Percentiles rank a stretch among this genome's conserved stretches.
Evolutionary conservation across 495 filamentous ascomycete genomes (phyloP).

Genomic region (Penicillium goetzii): DNA sequence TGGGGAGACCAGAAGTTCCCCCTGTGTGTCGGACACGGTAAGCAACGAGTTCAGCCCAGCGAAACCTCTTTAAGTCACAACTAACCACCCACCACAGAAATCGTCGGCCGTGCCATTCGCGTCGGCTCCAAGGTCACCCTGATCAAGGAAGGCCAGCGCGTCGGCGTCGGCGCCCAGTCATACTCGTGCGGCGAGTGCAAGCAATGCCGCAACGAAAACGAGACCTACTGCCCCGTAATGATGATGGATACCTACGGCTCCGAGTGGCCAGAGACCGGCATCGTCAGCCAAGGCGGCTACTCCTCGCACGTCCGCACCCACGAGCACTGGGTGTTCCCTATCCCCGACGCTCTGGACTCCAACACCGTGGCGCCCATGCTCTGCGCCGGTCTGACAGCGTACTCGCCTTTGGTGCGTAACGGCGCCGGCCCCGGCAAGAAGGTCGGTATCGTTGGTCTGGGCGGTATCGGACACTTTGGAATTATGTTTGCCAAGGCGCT

Average conservation of each 20-base stretch:
- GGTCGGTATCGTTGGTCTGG: slow-evolving; percentile 77
- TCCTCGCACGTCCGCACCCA: slow-evolving; percentile 73
- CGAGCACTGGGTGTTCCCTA: slow-evolving; percentile 75
- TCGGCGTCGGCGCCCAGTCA: slow-evolving; percentile 79
- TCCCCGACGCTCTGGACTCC: slow-evolving; percentile 72
- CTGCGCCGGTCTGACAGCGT: slow-evolving; percentile 84
- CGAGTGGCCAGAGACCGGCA: slow-evolving; percentile 64
- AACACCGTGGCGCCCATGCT: slow-evolving; percentile 81
- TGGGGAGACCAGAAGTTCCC: slow-evolving; percentile 74
- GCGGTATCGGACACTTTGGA: slow-evolving; percentile 77
- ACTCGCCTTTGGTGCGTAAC: slow-evolving; percentile 74
- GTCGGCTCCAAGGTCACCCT: slow-evolving; percentile 69
- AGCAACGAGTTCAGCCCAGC: not conserved
- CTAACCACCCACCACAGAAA: slow-evolving; percentile 45
- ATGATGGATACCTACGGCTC: slow-evolving; percentile 66
- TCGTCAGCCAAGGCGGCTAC: slow-evolving; percentile 67
- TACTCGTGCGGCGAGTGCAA: slow-evolving; percentile 71
- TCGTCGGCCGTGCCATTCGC: slow-evolving; percentile 71
- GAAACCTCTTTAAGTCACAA: too few relatives aligned
- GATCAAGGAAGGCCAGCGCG: slow-evolving; percentile 74
- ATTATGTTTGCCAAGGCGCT: slow-evolving; percentile 72
- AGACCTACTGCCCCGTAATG: slow-evolving; percentile 75
- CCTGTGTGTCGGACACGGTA: slow-evolving; percentile 70
- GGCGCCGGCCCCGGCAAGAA: slow-evolving; percentile 79
- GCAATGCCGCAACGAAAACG: slow-evolving; percentile 71